These are phyloP conservation scores for Clavispora phyllophila DNA, from an alignment of 805 yeast species.

Conservation along the genomic window DNA sequence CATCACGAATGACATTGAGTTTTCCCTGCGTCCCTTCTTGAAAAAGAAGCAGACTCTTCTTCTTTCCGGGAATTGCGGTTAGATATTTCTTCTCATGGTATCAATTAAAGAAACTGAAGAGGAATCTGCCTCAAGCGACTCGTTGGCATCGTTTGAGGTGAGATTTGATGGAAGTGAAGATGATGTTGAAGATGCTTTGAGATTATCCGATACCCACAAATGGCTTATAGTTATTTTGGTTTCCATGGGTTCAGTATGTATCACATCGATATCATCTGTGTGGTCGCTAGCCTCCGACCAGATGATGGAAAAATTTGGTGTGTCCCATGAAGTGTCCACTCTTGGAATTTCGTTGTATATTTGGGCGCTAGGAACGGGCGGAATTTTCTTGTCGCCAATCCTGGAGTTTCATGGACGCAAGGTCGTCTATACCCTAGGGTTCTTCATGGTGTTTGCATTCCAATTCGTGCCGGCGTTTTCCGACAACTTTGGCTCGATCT, in stretches of 20 bases:
- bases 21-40: too few species aligned
- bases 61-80: too few species aligned
- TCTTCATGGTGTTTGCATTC: constrained; percentile 16
- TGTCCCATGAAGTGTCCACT: constrained; percentile 21
- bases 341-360: constrained; percentile 26
- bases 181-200: constrained; percentile 22
- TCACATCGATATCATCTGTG: constrained; percentile 24
- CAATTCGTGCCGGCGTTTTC: constrained; percentile 23
- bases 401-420: constrained; percentile 65
- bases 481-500: constrained; percentile 20
- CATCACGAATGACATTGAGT: too few species aligned
- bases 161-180: constrained; percentile 21
- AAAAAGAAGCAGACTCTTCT: too few species aligned
- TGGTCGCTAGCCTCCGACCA: constrained; percentile 25
- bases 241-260: constrained; percentile 20
- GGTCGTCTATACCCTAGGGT: constrained; percentile 36
- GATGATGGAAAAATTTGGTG: constrained; percentile 19
- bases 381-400: constrained; percentile 45
- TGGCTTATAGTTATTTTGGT: constrained; percentile 23
- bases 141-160: constrained; percentile 8
- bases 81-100: neutral
- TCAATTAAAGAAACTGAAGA: neutral
- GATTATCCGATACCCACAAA: constrained; percentile 18
- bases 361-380: constrained; percentile 26
- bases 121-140: neutral